Conservation (phyloP, 2,329 filamentous ascomycete genomes). For the Fusarium hostae region DNA sequence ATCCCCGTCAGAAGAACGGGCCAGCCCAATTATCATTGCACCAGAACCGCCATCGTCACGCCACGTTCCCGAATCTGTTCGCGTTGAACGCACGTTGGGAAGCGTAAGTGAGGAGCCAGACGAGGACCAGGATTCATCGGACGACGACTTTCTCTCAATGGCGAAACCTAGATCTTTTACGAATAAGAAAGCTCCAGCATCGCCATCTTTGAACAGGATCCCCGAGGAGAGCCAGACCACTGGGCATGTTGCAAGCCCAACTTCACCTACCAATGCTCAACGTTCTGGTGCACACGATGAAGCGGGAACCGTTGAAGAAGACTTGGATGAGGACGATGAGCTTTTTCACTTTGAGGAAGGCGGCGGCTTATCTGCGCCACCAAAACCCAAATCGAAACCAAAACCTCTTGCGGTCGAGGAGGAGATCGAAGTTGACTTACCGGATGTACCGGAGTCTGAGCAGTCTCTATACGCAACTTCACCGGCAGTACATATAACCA, state of each 20-base stretch:
- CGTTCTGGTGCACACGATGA: neutral
- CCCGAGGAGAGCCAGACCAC: slow-evolving; percentile 7
- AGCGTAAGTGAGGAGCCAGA: slow-evolving; percentile 45
- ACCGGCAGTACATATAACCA: slow-evolving; percentile 56
- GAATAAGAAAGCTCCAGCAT: slow-evolving; percentile 42
- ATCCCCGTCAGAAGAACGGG: neutral
- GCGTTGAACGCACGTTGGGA: slow-evolving; percentile 32
- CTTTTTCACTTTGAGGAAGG: slow-evolving; percentile 62
- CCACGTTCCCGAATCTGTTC: slow-evolving; percentile 30
- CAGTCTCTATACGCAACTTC: slow-evolving; percentile 56
- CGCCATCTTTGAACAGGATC: slow-evolving; percentile 25
- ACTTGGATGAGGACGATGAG: slow-evolving; percentile 49
- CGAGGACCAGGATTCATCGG: slow-evolving; percentile 50
- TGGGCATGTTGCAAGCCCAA: slow-evolving; percentile 1
- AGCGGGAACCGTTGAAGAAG: slow-evolving; percentile 14
- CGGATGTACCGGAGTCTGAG: slow-evolving; percentile 38
- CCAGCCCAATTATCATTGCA: slow-evolving; percentile 15
- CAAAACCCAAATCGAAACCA: slow-evolving; percentile 43
- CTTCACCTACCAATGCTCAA: slow-evolving; percentile 12
- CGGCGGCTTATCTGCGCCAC: slow-evolving; percentile 48
- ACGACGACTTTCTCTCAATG: slow-evolving; percentile 56
- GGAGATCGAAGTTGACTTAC: slow-evolving; percentile 48
- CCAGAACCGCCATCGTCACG: slow-evolving; percentile 32
- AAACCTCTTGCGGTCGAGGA: slow-evolving; percentile 48
- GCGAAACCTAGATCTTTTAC: slow-evolving; percentile 49